Percentiles rank a stretch among this genome's conserved stretches.
phyloP scores from a whole-genome alignment of 2,329 filamentous ascomycete genomes.

The Peltaster fructicola region DNA sequence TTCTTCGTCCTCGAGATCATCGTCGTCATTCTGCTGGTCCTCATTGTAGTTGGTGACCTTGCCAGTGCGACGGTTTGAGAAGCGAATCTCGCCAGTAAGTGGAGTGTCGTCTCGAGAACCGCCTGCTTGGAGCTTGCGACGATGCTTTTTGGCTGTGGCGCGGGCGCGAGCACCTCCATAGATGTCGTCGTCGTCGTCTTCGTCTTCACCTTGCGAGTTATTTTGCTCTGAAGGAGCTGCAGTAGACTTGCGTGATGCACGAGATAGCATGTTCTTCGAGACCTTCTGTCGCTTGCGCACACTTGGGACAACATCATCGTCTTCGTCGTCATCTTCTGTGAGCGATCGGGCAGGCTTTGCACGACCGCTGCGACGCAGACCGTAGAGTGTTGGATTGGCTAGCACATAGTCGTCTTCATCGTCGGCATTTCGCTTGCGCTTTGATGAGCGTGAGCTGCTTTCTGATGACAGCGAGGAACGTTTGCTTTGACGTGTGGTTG shows the following conservation, averaged over 20 bases:
- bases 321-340: slow-evolving; percentile 51
- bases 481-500: too few species aligned
- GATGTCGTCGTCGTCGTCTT: slow-evolving; percentile 36
- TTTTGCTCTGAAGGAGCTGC: too few species aligned
- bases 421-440: slow-evolving; percentile 48
- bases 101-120: slow-evolving; percentile 43
- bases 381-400: slow-evolving; percentile 88
- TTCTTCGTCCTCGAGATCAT: slow-evolving; percentile 40
- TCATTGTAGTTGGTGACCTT: slow-evolving; percentile 55
- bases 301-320: slow-evolving; percentile 47
- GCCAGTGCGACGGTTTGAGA: slow-evolving; percentile 72
- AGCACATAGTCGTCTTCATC: slow-evolving; percentile 68
- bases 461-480: too few species aligned
- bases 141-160: slow-evolving; percentile 53
- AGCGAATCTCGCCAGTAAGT: slow-evolving; percentile 64
- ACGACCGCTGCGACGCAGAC: slow-evolving; percentile 77
- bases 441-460: slow-evolving; percentile 49
- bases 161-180: slow-evolving; percentile 63
- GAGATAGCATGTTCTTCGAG: too few species aligned
- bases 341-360: slow-evolving; percentile 5
- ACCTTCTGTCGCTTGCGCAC: slow-evolving; percentile 50
- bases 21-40: slow-evolving; percentile 44
- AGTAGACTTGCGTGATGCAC: too few species aligned
- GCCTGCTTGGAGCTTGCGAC: slow-evolving; percentile 44
- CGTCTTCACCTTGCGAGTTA: slow-evolving; percentile 11